Conservation (phyloP, 331 rosid genomes). For the Telfairia occidentalis region DNA sequence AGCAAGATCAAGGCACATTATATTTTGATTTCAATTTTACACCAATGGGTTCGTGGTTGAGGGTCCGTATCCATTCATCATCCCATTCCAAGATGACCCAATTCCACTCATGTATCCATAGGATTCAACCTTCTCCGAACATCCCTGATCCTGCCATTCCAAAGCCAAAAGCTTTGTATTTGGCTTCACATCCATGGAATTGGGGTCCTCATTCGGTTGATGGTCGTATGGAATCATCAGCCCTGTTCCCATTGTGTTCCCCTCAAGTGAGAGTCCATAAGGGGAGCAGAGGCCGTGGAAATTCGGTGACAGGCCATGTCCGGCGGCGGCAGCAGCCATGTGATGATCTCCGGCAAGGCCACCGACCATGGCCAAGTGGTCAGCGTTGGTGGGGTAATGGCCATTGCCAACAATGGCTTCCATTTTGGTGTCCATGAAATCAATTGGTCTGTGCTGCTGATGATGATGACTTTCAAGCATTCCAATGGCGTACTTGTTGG, state of each 20-base stretch:
- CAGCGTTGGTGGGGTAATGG: constrained; percentile 41
- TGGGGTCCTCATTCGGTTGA: constrained; percentile 26
- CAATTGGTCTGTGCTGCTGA: constrained; percentile 35
- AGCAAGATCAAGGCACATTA: too few relatives aligned
- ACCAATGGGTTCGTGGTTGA: constrained; percentile 56
- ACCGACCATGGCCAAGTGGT: constrained; percentile 25
- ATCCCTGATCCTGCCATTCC: constrained; percentile 87
- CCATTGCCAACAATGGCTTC: constrained; percentile 48
- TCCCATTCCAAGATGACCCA: constrained; percentile 51
- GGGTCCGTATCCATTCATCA: constrained; percentile 63
- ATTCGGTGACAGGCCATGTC: constrained; percentile 29
- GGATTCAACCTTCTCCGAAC: constrained; percentile 44
- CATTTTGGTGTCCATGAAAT: constrained; percentile 61
- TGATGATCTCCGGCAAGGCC: constrained; percentile 29
- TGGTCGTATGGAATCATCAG: constrained; percentile 57
- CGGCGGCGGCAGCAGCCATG: background rate
- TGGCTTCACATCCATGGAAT: constrained; percentile 62
- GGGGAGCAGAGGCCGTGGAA: constrained; percentile 50
- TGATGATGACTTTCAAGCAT: constrained; percentile 29
- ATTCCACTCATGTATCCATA: constrained; percentile 45
- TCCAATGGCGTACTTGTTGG: constrained; percentile 19
- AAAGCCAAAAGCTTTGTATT: constrained; percentile 61
- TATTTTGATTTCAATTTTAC: too few relatives aligned
- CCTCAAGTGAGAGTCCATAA: constrained; percentile 52
- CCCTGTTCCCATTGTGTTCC: constrained; percentile 42